Evolutionary conservation across 441 rosid species (phyloP).

Genomic region (Hura crepitans): DNA sequence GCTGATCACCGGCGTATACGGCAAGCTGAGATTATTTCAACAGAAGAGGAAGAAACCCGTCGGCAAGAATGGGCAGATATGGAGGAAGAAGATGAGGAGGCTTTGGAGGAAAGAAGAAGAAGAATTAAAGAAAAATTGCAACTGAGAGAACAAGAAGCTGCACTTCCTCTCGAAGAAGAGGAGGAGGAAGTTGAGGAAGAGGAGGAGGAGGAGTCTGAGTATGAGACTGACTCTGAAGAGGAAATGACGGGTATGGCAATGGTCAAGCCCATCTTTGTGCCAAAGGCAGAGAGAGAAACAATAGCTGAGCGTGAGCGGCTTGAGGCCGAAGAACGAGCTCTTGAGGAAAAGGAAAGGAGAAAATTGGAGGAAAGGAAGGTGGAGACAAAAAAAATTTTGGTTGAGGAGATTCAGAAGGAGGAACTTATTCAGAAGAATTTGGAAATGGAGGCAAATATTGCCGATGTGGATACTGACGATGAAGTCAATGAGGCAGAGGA

Average conservation of each 20-base stretch:
- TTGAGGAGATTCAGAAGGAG: constrained; percentile 76
- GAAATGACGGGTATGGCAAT: constrained; percentile 57
- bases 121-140: constrained; percentile 60
- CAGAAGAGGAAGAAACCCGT: constrained; percentile 59
- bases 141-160: constrained; percentile 54
- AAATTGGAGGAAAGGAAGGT: constrained; percentile 59
- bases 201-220: constrained; percentile 77
- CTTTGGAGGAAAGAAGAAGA: constrained; percentile 61
- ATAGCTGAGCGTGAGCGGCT: constrained; percentile 75
- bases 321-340: constrained; percentile 69
- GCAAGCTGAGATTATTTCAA: constrained; percentile 76
- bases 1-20: constrained; percentile 79
- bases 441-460: constrained; percentile 61
- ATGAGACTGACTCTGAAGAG: constrained; percentile 88
- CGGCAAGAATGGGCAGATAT: constrained; percentile 51
- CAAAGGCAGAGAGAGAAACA: constrained; percentile 78
- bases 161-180: constrained; percentile 57
- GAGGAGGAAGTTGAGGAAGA: constrained; percentile 73
- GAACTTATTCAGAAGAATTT: constrained; percentile 66
- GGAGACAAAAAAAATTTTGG: constrained; percentile 73
- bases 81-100: constrained; percentile 71
- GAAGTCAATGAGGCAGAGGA: constrained; percentile 85
- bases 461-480: constrained; percentile 87
- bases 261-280: constrained; percentile 83
- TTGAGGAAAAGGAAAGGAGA: constrained; percentile 68